Conservation (phyloP, 2,329 filamentous ascomycete species). For the Colletotrichum sp. region DNA sequence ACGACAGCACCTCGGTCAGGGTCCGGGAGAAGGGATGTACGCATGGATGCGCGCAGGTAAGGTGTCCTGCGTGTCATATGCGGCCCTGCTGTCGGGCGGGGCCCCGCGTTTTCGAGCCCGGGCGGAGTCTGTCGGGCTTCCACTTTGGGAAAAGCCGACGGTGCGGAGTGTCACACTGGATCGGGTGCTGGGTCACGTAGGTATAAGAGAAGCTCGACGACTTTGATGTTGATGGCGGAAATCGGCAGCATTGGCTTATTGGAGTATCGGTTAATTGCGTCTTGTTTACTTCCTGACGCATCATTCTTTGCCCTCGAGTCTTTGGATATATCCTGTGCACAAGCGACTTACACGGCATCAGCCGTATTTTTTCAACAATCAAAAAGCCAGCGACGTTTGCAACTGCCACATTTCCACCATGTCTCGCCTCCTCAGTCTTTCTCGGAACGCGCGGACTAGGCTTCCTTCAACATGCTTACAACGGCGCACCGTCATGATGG, state of each 20-base stretch:
- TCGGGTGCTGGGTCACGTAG: not conserved
- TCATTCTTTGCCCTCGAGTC: not conserved
- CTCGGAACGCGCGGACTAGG: not conserved
- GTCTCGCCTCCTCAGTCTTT: not conserved
- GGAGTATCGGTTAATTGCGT: rapidly evolving
- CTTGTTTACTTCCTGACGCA: not conserved
- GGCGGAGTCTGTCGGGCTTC: not conserved
- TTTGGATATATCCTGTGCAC: not conserved
- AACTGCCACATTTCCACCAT: not conserved
- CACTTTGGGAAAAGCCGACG: not conserved
- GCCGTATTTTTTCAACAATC: not conserved
- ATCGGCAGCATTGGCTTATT: not conserved
- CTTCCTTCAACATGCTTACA: not conserved
- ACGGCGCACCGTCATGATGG: constrained; percentile 11
- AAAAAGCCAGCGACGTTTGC: not conserved
- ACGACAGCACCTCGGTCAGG: not conserved
- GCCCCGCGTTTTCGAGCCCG: not conserved
- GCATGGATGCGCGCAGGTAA: not conserved
- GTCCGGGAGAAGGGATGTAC: not conserved
- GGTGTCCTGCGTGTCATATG: not conserved
- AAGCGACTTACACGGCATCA: not conserved
- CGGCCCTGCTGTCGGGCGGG: not conserved
- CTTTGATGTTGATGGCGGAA: not conserved
- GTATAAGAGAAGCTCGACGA: not conserved
- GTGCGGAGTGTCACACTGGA: not conserved